phyloP scores from a whole-genome alignment of 2,329 filamentous ascomycete species.

The Sphaerulina vaccinii region DNA sequence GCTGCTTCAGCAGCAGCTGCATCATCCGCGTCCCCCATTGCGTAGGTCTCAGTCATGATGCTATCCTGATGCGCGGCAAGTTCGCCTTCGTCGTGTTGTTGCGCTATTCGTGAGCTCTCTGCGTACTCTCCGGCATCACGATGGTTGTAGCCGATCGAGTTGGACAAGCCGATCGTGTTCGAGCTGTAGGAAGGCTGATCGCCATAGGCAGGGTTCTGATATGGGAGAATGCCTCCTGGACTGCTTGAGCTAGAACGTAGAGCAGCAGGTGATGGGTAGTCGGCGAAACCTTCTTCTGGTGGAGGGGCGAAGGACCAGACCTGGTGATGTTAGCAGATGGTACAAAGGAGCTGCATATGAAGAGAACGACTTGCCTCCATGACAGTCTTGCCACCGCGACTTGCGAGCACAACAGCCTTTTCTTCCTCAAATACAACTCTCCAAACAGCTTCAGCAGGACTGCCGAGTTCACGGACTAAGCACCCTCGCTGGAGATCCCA shows the following conservation, averaged over 20 bases:
- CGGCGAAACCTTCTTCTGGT: constrained; percentile 49
- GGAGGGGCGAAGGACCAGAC: constrained; percentile 95
- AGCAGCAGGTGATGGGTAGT: constrained; percentile 14
- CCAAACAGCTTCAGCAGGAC: constrained; percentile 94
- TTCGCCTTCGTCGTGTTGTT: not conserved
- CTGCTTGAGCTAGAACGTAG: constrained; percentile 20
- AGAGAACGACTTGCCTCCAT: constrained; percentile 71
- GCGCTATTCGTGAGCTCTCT: constrained; percentile 8
- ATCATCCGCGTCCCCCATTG: not conserved
- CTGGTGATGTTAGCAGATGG: constrained; percentile 46
- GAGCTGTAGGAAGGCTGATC: constrained; percentile 27
- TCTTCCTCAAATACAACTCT: constrained; percentile 97
- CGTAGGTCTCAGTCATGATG: constrained; percentile 8
- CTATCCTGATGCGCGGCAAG: constrained; percentile 7
- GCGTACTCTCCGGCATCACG: constrained; percentile 10
- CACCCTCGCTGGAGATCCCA: constrained; percentile 94
- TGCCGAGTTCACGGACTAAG: constrained; percentile 84
- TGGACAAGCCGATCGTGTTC: constrained; percentile 3
- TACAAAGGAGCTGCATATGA: not conserved
- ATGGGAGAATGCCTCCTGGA: constrained; percentile 27
- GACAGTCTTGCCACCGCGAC: constrained; percentile 78
- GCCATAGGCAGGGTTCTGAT: constrained; percentile 34
- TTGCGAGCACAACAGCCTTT: constrained; percentile 94
- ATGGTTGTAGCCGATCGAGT: not conserved
- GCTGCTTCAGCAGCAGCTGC: not conserved